phyloP scores from a whole-genome alignment of 495 filamentous ascomycete genomes.

The Patellaria atrata region DNA sequence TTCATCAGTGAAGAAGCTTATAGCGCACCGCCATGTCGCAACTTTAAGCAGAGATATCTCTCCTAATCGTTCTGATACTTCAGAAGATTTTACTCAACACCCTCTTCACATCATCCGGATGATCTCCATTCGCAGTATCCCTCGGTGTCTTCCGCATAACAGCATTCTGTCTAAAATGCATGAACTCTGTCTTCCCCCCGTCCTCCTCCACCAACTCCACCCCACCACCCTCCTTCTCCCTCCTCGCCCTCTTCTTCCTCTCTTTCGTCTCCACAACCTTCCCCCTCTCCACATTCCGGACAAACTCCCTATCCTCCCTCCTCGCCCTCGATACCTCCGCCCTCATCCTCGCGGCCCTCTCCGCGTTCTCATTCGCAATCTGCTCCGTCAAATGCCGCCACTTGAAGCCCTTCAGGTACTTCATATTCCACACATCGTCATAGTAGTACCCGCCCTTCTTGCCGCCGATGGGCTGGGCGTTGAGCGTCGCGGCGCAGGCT shows the following conservation, averaged over 20 bases:
- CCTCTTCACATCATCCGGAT: slow-evolving; percentile 56
- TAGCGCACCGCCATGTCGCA: too few species aligned
- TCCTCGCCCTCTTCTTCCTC: slow-evolving; percentile 40
- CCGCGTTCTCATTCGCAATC: slow-evolving; percentile 67
- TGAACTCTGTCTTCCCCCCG: slow-evolving; percentile 23
- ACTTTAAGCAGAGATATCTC: too few species aligned
- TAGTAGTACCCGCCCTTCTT: slow-evolving; percentile 80
- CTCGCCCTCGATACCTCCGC: slow-evolving; percentile 65
- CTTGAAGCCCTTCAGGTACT: slow-evolving; percentile 73
- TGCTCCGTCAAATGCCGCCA: slow-evolving; percentile 59
- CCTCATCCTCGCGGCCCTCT: slow-evolving; percentile 62
- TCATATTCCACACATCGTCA: slow-evolving; percentile 83
- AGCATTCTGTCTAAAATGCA: slow-evolving; percentile 65
- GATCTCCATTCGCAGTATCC: slow-evolving; percentile 31
- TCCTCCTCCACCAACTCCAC: slow-evolving; percentile 28
- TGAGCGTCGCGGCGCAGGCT: slow-evolving; percentile 67
- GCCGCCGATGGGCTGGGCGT: slow-evolving; percentile 68
- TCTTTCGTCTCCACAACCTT: slow-evolving; percentile 30
- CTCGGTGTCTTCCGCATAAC: slow-evolving; percentile 33
- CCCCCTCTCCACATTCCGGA: slow-evolving; percentile 58
- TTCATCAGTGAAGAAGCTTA: too few species aligned
- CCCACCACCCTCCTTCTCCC: slow-evolving; percentile 48
- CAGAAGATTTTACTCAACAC: slow-evolving; percentile 73
- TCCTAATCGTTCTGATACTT: too few species aligned
- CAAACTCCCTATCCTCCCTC: slow-evolving; percentile 72